phyloP scores from a whole-genome alignment of 2,329 filamentous ascomycete genomes.

The Xylaria sp. region DNA sequence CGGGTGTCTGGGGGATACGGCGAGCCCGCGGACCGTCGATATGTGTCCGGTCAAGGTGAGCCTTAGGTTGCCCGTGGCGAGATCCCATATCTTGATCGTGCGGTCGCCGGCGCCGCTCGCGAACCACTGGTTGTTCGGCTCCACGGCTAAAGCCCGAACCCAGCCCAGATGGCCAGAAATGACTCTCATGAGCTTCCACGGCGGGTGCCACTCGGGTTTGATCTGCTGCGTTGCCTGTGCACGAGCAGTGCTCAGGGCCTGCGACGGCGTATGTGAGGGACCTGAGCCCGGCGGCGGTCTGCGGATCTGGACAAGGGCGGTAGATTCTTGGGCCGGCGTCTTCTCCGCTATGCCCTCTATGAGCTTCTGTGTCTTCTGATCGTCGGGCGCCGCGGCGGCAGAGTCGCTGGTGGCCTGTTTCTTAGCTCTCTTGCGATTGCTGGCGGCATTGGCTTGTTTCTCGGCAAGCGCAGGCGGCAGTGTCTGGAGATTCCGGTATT shows the following conservation, averaged over 20 bases:
- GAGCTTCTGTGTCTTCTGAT: constrained; percentile 69
- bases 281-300: constrained; percentile 40
- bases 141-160: constrained; percentile 89
- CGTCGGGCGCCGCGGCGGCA: constrained; percentile 47
- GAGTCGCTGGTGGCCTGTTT: constrained; percentile 44
- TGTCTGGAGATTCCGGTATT: constrained; percentile 48
- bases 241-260: constrained; percentile 49
- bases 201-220: constrained; percentile 94
- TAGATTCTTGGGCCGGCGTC: constrained; percentile 51
- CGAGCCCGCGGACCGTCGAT: constrained; percentile 89
- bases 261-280: constrained; percentile 35
- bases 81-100: constrained; percentile 98
- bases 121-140: constrained; percentile 98
- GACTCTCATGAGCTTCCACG: constrained; percentile 98
- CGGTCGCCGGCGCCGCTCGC: constrained; percentile 94
- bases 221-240: constrained; percentile 58
- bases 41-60: constrained; percentile 92
- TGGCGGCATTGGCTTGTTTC: constrained; percentile 51
- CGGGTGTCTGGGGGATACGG: constrained; percentile 91
- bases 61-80: constrained; percentile 85
- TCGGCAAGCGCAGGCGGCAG: constrained; percentile 51
- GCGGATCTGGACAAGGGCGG: constrained; percentile 53
- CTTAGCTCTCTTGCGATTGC: constrained; percentile 46
- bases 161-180: constrained; percentile 97
- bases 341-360: constrained; percentile 69